These are phyloP conservation scores for Cryptococcus jaspeensis DNA, from an alignment of 1,284 basidiomycete genomes.

Conservation along the genomic window DNA sequence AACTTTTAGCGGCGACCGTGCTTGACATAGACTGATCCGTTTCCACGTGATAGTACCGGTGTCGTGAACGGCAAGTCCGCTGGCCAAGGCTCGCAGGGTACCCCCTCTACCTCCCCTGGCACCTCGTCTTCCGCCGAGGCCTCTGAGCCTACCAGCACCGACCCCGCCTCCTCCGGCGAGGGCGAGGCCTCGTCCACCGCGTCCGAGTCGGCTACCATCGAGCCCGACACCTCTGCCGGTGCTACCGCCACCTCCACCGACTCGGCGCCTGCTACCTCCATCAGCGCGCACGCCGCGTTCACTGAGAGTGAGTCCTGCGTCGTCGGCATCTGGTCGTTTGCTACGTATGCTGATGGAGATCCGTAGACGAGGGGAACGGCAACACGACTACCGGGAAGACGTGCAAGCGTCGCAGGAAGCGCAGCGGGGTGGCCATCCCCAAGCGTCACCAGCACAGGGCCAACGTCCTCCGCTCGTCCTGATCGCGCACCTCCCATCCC, in stretches of 20 bases:
- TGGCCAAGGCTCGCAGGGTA: neutral
- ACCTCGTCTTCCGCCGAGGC: neutral
- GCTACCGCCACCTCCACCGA: neutral
- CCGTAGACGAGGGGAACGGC: neutral
- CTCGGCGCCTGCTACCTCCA: neutral
- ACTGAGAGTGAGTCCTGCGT: neutral
- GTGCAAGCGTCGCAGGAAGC: neutral
- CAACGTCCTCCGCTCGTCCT: neutral
- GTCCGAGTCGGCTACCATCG: too few species aligned
- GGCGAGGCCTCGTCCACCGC: too few species aligned
- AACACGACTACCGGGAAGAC: neutral
- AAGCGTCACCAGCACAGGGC: neutral
- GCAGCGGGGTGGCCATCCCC: neutral
- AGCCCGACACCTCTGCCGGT: neutral
- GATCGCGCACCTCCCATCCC: too few species aligned
- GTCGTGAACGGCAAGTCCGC: conserved; percentile 3
- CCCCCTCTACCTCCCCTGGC: neutral
- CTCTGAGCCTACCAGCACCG: too few species aligned
- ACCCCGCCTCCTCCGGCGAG: too few species aligned
- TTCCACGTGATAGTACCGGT: neutral
- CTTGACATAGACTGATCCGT: too few species aligned
- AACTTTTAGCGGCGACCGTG: neutral
- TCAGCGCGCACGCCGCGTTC: neutral
- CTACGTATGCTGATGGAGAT: neutral
- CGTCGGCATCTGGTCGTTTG: too few species aligned